phyloP scores from a whole-genome alignment of 768 basidiomycete species.

The Leccinum imitatum region DNA sequence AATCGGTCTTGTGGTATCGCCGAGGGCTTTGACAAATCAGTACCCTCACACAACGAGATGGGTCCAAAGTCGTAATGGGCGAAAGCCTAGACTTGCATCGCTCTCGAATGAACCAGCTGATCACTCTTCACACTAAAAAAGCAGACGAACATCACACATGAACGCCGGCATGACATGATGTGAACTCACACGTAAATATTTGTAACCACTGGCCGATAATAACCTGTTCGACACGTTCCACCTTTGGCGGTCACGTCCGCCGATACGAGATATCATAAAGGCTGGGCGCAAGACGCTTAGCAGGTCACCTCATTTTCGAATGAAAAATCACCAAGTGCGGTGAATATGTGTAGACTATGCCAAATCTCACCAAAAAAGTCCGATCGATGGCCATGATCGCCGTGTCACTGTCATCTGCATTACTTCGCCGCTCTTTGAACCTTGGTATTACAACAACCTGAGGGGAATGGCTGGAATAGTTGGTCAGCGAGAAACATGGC shows the following conservation, averaged over 20 bases:
- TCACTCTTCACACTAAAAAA: constrained; percentile 13
- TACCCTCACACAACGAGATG: constrained; percentile 6
- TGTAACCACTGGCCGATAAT: constrained; percentile 8
- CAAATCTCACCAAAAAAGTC: constrained; percentile 18
- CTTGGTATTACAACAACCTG: constrained; percentile 14
- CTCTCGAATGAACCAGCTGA: constrained; percentile 1
- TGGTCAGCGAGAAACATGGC: background rate
- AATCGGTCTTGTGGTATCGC: constrained; percentile 12
- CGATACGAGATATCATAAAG: constrained; percentile 16
- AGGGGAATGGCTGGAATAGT: constrained; percentile 1
- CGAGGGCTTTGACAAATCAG: constrained; percentile 13
- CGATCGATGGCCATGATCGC: constrained; percentile 27
- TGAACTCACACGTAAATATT: constrained; percentile 12
- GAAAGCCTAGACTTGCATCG: background rate
- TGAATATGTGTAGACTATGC: constrained; percentile 8
- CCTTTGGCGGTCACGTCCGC: constrained; percentile 7
- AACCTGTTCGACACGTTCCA: constrained; percentile 6
- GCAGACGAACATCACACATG: background rate
- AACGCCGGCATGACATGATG: background rate
- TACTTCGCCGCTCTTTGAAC: constrained; percentile 15
- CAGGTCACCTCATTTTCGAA: constrained; percentile 19
- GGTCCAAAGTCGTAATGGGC: background rate
- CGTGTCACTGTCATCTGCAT: constrained; percentile 11
- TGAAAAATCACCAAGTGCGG: constrained; percentile 27
- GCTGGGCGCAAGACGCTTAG: constrained; percentile 1